These are phyloP conservation scores for Oryza meridionalis DNA, from an alignment of 176 grass and related monocot genomes.

Conservation along the genomic window DNA sequence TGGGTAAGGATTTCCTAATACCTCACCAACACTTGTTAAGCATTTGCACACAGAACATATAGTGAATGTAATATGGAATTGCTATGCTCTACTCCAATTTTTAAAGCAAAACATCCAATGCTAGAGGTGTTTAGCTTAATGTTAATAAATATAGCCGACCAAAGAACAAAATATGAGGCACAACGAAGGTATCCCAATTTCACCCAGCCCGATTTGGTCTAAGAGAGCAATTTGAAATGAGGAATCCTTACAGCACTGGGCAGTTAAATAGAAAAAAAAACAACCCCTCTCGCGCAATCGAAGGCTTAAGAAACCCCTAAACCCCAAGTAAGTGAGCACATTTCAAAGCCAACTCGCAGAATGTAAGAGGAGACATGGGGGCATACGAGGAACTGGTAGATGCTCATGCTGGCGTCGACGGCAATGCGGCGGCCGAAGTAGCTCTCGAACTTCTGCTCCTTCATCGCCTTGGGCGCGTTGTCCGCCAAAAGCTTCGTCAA, in stretches of 20 bases:
- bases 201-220: background rate
- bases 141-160: background rate
- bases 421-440: constrained; percentile 95
- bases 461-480: constrained; percentile 91
- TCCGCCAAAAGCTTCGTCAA: constrained; percentile 98
- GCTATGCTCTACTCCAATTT: background rate
- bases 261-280: background rate
- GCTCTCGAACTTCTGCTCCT: constrained; percentile 98
- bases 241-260: background rate
- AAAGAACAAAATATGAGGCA: constrained; percentile 10
- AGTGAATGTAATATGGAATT: background rate
- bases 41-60: background rate
- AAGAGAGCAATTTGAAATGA: background rate
- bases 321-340: background rate
- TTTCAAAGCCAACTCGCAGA: background rate
- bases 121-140: background rate
- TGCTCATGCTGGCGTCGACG: constrained; percentile 96
- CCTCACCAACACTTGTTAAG: constrained; percentile 3
- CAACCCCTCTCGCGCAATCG: background rate
- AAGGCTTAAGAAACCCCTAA: constrained; percentile 49
- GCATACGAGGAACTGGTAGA: constrained; percentile 93
- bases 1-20: constrained; percentile 3
- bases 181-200: background rate
- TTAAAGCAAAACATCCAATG: background rate
- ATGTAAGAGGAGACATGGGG: background rate